Evolutionary conservation across 768 basidiomycete genomes (phyloP).

Genomic region (Tulasnella sp.): DNA sequence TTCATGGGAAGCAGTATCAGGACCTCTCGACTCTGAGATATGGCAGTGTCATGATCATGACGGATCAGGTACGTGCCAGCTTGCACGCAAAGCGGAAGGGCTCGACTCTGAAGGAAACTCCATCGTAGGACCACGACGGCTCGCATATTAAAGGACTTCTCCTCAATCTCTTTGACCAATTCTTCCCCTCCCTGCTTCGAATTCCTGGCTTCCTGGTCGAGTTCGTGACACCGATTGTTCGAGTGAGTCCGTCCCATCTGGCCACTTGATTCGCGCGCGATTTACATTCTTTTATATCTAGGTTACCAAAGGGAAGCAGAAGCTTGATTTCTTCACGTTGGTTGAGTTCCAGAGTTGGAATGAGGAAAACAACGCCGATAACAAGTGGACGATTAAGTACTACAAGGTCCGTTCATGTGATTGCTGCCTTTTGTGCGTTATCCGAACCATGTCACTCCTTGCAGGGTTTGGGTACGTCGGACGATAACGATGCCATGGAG

Average conservation of each 20-base stretch:
- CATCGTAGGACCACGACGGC: conserved; percentile 88
- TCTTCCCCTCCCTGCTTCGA: conserved; percentile 89
- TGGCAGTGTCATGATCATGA: conserved; percentile 98
- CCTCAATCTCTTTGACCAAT: conserved; percentile 96
- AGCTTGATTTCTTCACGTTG: conserved; percentile 90
- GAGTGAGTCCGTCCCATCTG: conserved; percentile 48
- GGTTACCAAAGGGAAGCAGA: conserved; percentile 62
- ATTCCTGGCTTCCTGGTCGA: conserved; percentile 91
- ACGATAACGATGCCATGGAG: conserved; percentile 79
- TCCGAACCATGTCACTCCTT: not conserved
- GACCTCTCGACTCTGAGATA: conserved; percentile 70
- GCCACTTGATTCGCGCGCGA: not conserved
- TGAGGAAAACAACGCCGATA: conserved; percentile 65
- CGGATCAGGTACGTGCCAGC: conserved; percentile 75
- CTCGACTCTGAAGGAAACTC: conserved; percentile 2
- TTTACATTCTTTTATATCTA: not conserved
- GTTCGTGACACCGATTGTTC: conserved; percentile 97
- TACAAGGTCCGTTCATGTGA: conserved; percentile 71
- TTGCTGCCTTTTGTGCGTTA: not conserved
- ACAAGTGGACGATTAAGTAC: conserved; percentile 91
- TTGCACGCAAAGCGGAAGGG: not conserved
- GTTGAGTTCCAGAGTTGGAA: conserved; percentile 95
- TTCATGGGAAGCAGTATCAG: conserved; percentile 87
- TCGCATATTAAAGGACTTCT: conserved; percentile 99
- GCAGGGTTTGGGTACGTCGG: conserved; percentile 94